These are phyloP conservation scores for Rhodamnia argentea DNA, from an alignment of 345 rosid genomes.

Conservation along the genomic window DNA sequence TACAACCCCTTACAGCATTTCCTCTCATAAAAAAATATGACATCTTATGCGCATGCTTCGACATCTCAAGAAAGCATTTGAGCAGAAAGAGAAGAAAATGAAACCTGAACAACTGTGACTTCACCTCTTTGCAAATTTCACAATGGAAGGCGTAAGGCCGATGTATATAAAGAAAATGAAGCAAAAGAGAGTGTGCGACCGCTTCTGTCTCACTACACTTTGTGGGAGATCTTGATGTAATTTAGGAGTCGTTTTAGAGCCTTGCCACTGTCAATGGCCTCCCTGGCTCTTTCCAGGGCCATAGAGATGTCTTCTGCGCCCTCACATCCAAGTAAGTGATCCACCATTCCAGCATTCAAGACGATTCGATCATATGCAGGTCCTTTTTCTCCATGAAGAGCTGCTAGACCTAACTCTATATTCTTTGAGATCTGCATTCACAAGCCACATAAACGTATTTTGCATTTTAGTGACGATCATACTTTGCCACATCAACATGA, in stretches of 20 bases:
- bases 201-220: conserved; percentile 12
- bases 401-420: conserved; percentile 79
- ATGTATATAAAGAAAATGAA: not conserved
- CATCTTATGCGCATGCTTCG: not conserved
- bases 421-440: conserved; percentile 51
- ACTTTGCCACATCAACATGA: not conserved
- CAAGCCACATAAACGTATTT: not conserved
- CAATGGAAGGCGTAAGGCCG: not conserved
- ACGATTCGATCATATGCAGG: conserved; percentile 87
- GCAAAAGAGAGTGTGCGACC: not conserved
- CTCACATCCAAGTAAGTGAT: conserved; percentile 79
- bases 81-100: not conserved
- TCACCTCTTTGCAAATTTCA: not conserved
- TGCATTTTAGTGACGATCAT: not conserved
- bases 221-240: conserved; percentile 69
- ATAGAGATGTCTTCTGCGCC: conserved; percentile 58
- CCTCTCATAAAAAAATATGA: not conserved
- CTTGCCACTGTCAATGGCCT: conserved; percentile 83
- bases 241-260: conserved; percentile 67
- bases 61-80: not conserved
- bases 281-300: conserved; percentile 83
- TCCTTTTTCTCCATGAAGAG: conserved; percentile 71
- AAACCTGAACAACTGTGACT: not conserved
- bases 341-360: conserved; percentile 83
- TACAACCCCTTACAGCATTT: not conserved